Evolutionary conservation across 2,329 filamentous ascomycete genomes (phyloP), one percentile per base, ranked within the genome.

Genomic region (Byssochlamys sp.): DNA sequence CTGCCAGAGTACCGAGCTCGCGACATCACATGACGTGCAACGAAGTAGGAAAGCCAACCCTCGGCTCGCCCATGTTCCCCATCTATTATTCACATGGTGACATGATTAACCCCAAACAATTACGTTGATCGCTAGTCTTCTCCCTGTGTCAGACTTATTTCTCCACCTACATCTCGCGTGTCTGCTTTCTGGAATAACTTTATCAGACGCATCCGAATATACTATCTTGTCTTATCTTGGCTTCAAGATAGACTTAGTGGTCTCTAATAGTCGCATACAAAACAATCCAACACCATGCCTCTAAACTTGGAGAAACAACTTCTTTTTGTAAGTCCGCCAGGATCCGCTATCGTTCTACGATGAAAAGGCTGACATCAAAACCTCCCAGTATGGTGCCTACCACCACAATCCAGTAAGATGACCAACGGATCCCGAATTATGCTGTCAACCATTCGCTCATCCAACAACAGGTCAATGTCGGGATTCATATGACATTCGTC

Each of bases 231-330:
- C n/a, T 45, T 24, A 10, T 45, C 39, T 24, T 45, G n/a, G n/a
- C n/a, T 14, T 14, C 14, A 19, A 14, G 19, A 7, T 45, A 45
- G n/a, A 14, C 19, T 45, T 14, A 45, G n/a, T 45, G 39, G 19
- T 45, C 39, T 24, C 39, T 45, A 51, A 14, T 28, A 12, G 25
- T 51, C 24, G 25, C 14, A 24, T 51, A 51, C 49, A 27, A 14
- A n/a, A 51, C 49, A 51, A 26, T 10, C 10, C 9, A 28, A 51
- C 49, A 10, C 24, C 49, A 77, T 77, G 75, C 68, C 74, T 39
- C 72, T 86, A 61, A 84, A 86, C 66, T 78, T 87, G 24, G 84
- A 87, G 72, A 85, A 84, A 71, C 84, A 86, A 72, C 75, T 86
- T 61, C 78, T 81, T 63, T 86, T 86, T 68, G 84, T 87, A 78